A percentile compares a stretch with the other conserved stretches of the same genome.
Evolutionary conservation across 2,329 filamentous ascomycete species (phyloP).

Genomic region (Thelonectria olida): DNA sequence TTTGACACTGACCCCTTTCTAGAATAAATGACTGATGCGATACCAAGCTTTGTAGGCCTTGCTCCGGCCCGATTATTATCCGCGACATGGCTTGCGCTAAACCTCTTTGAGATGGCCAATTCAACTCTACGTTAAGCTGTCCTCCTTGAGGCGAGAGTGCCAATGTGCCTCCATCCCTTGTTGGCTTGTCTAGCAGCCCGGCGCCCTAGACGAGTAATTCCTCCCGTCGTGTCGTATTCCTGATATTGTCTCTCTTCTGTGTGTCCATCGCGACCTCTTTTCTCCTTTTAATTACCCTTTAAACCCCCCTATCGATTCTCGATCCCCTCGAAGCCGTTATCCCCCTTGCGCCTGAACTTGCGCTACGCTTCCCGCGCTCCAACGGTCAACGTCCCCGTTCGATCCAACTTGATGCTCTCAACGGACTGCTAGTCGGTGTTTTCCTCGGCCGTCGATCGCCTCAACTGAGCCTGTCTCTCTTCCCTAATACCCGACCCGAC

Average conservation of each 20-base stretch:
- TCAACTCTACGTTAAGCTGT: slow-evolving; percentile 41
- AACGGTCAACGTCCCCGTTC: slow-evolving; percentile 13
- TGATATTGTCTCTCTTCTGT: slow-evolving; percentile 32
- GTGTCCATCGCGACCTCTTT: slow-evolving; percentile 24
- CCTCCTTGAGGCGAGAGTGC: slow-evolving; percentile 25
- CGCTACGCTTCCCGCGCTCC: slow-evolving; percentile 6
- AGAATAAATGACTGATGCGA: not conserved
- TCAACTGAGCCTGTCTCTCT: slow-evolving; percentile 9
- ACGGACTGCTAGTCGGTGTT: slow-evolving; percentile 32
- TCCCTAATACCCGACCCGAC: slow-evolving; percentile 19
- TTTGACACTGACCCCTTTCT: slow-evolving; percentile 1
- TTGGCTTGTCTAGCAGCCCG: slow-evolving; percentile 28
- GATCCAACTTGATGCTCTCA: slow-evolving; percentile 37
- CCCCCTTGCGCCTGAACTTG: slow-evolving; percentile 13
- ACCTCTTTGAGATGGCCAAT: slow-evolving; percentile 27
- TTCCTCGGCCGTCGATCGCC: slow-evolving; percentile 22
- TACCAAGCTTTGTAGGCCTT: not conserved
- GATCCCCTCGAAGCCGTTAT: not conserved
- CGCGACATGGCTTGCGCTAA: slow-evolving; percentile 24
- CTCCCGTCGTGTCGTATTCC: slow-evolving; percentile 35
- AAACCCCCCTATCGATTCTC: not conserved
- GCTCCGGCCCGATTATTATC: slow-evolving; percentile 24
- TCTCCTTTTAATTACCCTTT: slow-evolving; percentile 17
- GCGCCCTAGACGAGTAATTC: slow-evolving; percentile 30
- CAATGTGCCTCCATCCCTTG: slow-evolving; percentile 33